A percentile compares a stretch with the other conserved stretches of the same genome.
phyloP scores from a whole-genome alignment of 2,329 filamentous ascomycete genomes.

The Dactylellina haptotyla region DNA sequence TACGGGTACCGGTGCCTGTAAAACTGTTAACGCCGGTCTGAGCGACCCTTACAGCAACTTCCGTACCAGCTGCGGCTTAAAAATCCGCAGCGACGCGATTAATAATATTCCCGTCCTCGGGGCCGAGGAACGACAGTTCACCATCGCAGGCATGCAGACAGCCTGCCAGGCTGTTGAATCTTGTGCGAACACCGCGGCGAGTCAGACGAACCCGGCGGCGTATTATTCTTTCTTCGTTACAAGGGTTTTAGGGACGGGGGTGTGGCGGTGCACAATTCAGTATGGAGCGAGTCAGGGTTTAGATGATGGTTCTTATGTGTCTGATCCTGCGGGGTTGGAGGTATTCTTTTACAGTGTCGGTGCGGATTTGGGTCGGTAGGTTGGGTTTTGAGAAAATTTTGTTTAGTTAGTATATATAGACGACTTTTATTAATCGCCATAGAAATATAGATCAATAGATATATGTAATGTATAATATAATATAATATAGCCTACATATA shows the following conservation, averaged over 20 bases:
- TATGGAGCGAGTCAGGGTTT: neutral
- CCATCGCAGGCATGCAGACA: neutral
- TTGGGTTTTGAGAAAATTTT: too few relatives aligned
- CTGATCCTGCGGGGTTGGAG: neutral
- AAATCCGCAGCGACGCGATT: neutral
- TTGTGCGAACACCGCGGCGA: neutral
- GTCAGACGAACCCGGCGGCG: neutral
- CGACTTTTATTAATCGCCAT: too few relatives aligned
- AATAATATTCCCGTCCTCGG: neutral
- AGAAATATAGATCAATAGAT: too few relatives aligned
- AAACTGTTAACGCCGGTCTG: neutral
- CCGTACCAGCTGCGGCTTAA: neutral
- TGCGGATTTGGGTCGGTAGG: too few relatives aligned
- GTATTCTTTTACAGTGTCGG: neutral
- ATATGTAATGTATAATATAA: neutral
- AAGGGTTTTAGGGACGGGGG: neutral
- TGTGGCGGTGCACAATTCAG: neutral
- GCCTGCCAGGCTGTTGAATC: neutral
- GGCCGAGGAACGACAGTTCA: neutral
- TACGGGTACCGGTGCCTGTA: too few relatives aligned
- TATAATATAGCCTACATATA: neutral
- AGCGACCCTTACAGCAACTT: neutral
- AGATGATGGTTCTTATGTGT: neutral
- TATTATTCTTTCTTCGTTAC: neutral
- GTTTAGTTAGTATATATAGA: too few relatives aligned